A percentile compares a stretch with the other conserved stretches of the same genome.
Evolutionary conservation across 768 basidiomycete genomes (phyloP).

Genomic region (Russula earlei): DNA sequence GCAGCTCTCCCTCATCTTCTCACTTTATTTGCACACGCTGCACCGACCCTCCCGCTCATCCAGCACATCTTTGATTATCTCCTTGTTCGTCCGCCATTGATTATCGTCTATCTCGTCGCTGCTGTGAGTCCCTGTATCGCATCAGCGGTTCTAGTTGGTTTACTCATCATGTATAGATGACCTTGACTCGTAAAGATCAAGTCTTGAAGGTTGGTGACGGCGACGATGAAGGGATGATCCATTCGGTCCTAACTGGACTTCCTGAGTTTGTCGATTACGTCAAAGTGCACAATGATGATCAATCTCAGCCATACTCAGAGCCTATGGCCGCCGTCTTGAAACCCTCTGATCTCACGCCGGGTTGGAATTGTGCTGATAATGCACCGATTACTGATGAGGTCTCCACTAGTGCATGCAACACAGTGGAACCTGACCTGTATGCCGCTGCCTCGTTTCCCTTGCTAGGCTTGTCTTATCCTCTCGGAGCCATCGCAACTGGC

Average conservation of each 20-base stretch:
- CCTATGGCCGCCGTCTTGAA: neutral
- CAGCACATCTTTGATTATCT: constrained; percentile 91
- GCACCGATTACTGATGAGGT: neutral
- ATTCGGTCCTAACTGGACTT: constrained; percentile 59
- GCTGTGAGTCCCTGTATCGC: constrained; percentile 46
- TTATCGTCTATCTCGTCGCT: constrained; percentile 71
- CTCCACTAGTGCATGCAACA: neutral
- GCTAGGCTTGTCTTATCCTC: neutral
- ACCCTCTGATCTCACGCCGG: neutral
- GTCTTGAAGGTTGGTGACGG: constrained; percentile 51
- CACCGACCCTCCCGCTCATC: constrained; percentile 80
- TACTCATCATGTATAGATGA: constrained; percentile 42
- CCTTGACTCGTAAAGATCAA: constrained; percentile 62
- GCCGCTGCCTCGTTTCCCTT: neutral
- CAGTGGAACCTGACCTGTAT: neutral
- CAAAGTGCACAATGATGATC: constrained; percentile 4
- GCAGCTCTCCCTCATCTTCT: constrained; percentile 85
- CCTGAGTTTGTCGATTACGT: constrained; percentile 46
- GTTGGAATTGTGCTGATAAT: neutral
- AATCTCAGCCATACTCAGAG: neutral
- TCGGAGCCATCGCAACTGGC: neutral
- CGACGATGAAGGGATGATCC: constrained; percentile 76
- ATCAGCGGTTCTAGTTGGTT: neutral
- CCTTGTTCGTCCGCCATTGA: constrained; percentile 71
- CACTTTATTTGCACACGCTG: constrained; percentile 87